Base-by-base conservation (phyloP, 1,139 yeast genomes). In the Yamadazyma diddensiae region DNA sequence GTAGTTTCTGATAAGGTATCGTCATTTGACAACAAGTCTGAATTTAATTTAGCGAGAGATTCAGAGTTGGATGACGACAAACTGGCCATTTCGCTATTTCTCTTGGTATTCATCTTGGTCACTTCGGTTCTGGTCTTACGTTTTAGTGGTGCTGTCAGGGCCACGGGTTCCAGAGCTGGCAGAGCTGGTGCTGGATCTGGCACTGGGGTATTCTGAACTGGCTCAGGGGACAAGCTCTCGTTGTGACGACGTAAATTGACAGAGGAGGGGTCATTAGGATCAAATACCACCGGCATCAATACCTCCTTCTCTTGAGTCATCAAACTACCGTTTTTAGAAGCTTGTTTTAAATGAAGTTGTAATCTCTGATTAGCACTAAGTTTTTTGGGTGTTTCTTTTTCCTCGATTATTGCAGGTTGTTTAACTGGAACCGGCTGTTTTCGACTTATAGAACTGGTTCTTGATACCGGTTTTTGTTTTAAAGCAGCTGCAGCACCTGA, bases 281-380 rank as follows among this genome's bases (percentile, higher is more conserved):
- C 73, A 42, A 58, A 68, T 2, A 60, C 60, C 3, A 67, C 70
- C 1, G 65, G 50, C 1, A 60, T 53, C 12, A 68, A 47, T 1
- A 47, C 38, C 38, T 65, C 71, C 39, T 57, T 59, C 33, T 65
- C 63, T 35, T 66, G 73, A 0, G 72, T 63, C 51, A 62, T 50
- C 26, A 69, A 50, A 1, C 60, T 29, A 0, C 75, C 75, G 3
- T 62, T 45, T 41, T 53, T 62, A 1, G 73, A 61, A 1, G 70
- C 73, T 37, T 62, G 59, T 30, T 60, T 49, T 26, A 69, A 47
- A 41, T 66, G 73, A 26, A 55, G 61, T 39, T 66, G 71, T 19
- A 68, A 55, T 34, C 71, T 45, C 39, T 68, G 72, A 27, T 58
- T 57, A 4, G 74, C 73, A 9, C 65, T 57, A 16, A 65, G 43